Evolutionary conservation across 192 early-diverging fungal genomes (phyloP), one percentile per base, ranked within the genome.

Genomic region (Linnemannia elongata): DNA sequence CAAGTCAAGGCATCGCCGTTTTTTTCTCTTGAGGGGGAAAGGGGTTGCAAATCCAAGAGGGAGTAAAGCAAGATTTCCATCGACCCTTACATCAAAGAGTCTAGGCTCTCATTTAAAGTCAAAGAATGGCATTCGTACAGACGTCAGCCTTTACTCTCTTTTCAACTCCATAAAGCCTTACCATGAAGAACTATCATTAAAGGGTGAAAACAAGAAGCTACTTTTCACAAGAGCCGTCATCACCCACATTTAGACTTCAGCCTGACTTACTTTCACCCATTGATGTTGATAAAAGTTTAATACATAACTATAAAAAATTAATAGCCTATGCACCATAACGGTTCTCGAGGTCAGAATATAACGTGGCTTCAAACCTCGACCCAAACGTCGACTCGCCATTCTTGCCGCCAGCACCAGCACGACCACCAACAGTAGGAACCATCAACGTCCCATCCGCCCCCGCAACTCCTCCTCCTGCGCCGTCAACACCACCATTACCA

Each of bases 311-410:
- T 15, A 10, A 13, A 41, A 41, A 22, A 47, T 33, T 20, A 15
- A 27, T 0, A 5, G 49, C 0, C 49, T 76, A 39, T 13, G 38
- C 75, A 17, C 76, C 74, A n/a, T 76, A 85, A 2, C 83, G 82
- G 52, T 75, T 74, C 73, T 84, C 82, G 12, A 84, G 77, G 70
- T 84, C 82, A 27, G 82, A 84, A 55, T 84, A 84, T n/a, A 84
- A 39, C 6, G 82, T 84, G 38, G 82, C 82, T 42, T 84, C 82
- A 69, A 84, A 84, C 39, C 49, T 77, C 1, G 81, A 73, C 38
- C 38, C 38, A 22, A 82, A 82, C 24, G 81, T 41, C 9, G 60
- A 66, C n/a, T 75, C 52, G 8, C n/a, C 57, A 57, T 63, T 63
- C 39, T 76, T 57, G 24, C 60, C 54, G 12, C 44, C 12, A 45